phyloP scores from a whole-genome alignment of 2,329 filamentous ascomycete genomes.

The Penicillium decumbens region DNA sequence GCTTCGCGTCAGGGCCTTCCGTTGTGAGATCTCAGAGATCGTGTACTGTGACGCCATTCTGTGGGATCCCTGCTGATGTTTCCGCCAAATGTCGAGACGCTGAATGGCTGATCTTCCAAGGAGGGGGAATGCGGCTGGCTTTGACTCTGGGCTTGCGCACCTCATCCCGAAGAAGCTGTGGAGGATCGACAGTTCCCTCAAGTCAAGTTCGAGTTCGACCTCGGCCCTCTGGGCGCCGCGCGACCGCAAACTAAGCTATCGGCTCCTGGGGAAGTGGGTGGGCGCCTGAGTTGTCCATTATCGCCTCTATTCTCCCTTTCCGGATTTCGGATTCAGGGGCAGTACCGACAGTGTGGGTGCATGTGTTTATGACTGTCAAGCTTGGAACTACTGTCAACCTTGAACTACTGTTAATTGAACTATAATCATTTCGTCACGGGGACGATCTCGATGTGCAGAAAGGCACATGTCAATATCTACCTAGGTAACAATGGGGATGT shows the following conservation, averaged over 20 bases:
- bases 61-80: not conserved
- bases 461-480: slow-evolving; percentile 11
- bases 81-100: not conserved
- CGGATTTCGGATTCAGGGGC: slow-evolving; percentile 2
- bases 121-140: not conserved
- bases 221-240: slow-evolving; percentile 2
- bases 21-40: slow-evolving; percentile 9
- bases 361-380: not conserved
- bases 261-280: slow-evolving; percentile 1
- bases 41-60: not conserved
- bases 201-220: not conserved
- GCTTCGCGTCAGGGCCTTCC: slow-evolving; percentile 5
- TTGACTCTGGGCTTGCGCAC: not conserved
- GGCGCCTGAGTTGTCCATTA: not conserved
- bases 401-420: no score
- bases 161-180: not conserved
- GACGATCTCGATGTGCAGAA: not conserved
- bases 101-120: not conserved
- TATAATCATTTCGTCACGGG: not conserved
- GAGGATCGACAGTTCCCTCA: slow-evolving; percentile 1
- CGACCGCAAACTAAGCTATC: slow-evolving; percentile 14
- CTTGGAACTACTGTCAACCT: no score
- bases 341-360: not conserved
- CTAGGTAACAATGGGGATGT: slow-evolving; percentile 6
- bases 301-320: slow-evolving; percentile 3